A percentile compares a stretch with the other conserved stretches of the same genome.
Conservation (phyloP, 495 filamentous ascomycete species). For the Xylaria cubensis region DNA sequence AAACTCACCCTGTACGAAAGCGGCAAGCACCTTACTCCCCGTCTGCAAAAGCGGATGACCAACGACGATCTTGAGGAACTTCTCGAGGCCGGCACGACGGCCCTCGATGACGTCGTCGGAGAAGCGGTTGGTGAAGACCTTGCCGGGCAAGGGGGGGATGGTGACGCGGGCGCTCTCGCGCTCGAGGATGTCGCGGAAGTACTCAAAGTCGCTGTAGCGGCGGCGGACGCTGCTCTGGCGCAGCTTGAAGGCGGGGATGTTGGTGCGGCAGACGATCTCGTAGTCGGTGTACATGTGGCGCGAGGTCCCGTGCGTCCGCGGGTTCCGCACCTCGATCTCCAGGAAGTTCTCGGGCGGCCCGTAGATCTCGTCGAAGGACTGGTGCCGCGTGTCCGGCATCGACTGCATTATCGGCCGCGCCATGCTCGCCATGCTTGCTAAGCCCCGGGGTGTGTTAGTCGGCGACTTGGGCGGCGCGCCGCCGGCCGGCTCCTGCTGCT, state of each 20-base stretch:
- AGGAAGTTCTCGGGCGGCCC: constrained; percentile 98
- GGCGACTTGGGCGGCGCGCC: constrained; percentile 43
- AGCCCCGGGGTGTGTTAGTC: constrained; percentile 40
- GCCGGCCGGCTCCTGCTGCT: constrained; percentile 36
- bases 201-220: constrained; percentile 97
- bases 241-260: constrained; percentile 98
- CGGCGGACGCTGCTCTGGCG: constrained; percentile 80
- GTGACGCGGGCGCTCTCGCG: constrained; percentile 92
- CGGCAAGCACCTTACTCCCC: constrained; percentile 92
- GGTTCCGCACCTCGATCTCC: constrained; percentile 94
- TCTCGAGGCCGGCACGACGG: constrained; percentile 86
- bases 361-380: constrained; percentile 99
- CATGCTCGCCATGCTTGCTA: constrained; percentile 45
- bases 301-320: constrained; percentile 92
- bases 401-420: constrained; percentile 73
- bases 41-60: constrained; percentile 97
- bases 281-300: constrained; percentile 98
- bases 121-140: constrained; percentile 98
- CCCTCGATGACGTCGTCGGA: constrained; percentile 99
- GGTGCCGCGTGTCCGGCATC: constrained; percentile 83
- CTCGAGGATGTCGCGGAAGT: constrained; percentile 98
- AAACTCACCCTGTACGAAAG: constrained; percentile 91
- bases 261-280: constrained; percentile 95
- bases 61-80: constrained; percentile 97
- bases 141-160: constrained; percentile 93